Evolutionary conservation across 2,329 filamentous ascomycete genomes (phyloP).

Genomic region (Hypoxylon sp.): DNA sequence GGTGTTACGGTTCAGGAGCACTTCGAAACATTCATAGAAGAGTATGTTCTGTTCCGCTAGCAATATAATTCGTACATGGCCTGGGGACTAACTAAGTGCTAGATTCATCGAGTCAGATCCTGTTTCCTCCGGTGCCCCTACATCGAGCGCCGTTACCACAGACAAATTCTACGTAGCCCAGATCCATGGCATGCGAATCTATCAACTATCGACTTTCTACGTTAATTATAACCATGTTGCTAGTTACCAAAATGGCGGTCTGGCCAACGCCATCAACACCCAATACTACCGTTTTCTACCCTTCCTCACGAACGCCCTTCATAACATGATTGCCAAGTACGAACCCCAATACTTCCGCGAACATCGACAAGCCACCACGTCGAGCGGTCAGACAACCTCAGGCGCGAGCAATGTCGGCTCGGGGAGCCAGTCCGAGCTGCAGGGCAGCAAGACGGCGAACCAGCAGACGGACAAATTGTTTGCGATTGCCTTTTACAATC

Average conservation of each 20-base stretch:
- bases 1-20: conserved; percentile 77
- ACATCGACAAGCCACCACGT: conserved; percentile 84
- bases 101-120: conserved; percentile 73
- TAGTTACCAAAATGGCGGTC: conserved; percentile 76
- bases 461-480: conserved; percentile 98
- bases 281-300: conserved; percentile 96
- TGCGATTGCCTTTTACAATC: conserved; percentile 89
- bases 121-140: conserved; percentile 66
- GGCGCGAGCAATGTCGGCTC: conserved; percentile 69
- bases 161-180: conserved; percentile 88
- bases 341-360: conserved; percentile 94
- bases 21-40: conserved; percentile 83
- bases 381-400: conserved; percentile 75
- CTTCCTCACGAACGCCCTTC: conserved; percentile 85
- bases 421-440: conserved; percentile 68
- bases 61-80: conserved; percentile 7
- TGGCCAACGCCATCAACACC: conserved; percentile 85
- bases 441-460: conserved; percentile 80
- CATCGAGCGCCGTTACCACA: conserved; percentile 75
- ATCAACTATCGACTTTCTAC: conserved; percentile 84
- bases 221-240: conserved; percentile 87
- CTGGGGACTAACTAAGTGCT: conserved; percentile 8
- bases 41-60: conserved; percentile 56
- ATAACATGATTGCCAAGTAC: conserved; percentile 93
- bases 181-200: conserved; percentile 78